A percentile compares a stretch with the other conserved stretches of the same genome.
Evolutionary conservation across 2,329 filamentous ascomycete genomes (phyloP).

Genomic region (Penicillium sp.): DNA sequence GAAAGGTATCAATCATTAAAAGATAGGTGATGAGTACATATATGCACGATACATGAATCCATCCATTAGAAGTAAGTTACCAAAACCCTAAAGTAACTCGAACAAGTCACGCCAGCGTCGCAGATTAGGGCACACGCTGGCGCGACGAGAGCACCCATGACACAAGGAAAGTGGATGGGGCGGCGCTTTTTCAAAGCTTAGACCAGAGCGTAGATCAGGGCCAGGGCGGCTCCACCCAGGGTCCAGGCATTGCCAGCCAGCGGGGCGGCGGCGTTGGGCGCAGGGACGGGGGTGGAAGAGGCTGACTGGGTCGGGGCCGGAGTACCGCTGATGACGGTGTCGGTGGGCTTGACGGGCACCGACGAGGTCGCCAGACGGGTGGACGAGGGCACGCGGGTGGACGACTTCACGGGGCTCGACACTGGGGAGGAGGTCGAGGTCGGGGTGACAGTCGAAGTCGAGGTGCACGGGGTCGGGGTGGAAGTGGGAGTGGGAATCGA

Average conservation of each 20-base stretch:
- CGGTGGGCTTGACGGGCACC: conserved; percentile 14
- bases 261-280: conserved; percentile 28
- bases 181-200: conserved; percentile 16
- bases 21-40: conserved; percentile 24
- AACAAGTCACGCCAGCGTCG: neutral
- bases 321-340: conserved; percentile 15
- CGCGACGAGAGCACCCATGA: neutral
- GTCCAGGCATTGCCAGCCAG: conserved; percentile 28
- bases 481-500: conserved; percentile 22
- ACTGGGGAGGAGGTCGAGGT: conserved; percentile 15
- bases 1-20: conserved; percentile 33
- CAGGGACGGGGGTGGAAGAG: conserved; percentile 15
- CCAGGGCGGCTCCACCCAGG: conserved; percentile 31
- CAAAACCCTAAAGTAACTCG: conserved; percentile 11
- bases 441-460: conserved; percentile 18
- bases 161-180: neutral
- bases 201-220: conserved; percentile 31
- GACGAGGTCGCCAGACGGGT: conserved; percentile 13
- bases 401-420: conserved; percentile 21
- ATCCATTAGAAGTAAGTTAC: conserved; percentile 24
- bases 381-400: conserved; percentile 19
- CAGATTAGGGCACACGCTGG: neutral
- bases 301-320: conserved; percentile 16
- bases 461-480: conserved; percentile 14
- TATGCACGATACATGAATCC: conserved; percentile 20